These are phyloP conservation scores for Aspergillus fumigatus DNA, from an alignment of 2,329 filamentous ascomycete genomes.

Conservation along the genomic window DNA sequence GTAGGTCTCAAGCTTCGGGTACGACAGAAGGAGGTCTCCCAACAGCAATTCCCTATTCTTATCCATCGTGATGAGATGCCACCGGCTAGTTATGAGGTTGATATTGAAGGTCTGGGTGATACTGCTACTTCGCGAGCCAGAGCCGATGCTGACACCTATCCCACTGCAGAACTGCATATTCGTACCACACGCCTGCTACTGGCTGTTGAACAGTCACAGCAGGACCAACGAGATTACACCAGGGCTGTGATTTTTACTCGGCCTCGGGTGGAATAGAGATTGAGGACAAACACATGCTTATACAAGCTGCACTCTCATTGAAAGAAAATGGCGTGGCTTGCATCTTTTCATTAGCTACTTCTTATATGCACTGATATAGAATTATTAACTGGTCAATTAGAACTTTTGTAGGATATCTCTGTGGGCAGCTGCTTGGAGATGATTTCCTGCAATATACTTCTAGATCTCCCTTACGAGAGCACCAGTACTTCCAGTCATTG, in stretches of 20 bases:
- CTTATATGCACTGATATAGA: no score
- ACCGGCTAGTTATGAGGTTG: constrained; percentile 65
- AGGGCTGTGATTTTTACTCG: constrained; percentile 53
- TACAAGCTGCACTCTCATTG: no score
- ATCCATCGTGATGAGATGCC: constrained; percentile 57
- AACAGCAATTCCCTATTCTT: constrained; percentile 50
- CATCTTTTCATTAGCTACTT: no score
- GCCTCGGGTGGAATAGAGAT: background rate
- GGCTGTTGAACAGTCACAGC: constrained; percentile 60
- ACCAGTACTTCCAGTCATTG: no score
- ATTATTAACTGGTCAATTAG: no score
- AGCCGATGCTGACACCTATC: background rate
- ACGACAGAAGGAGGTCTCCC: constrained; percentile 44
- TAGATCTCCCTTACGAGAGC: no score
- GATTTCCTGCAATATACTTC: no score
- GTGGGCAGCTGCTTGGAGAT: no score
- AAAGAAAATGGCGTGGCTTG: no score
- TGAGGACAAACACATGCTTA: no score
- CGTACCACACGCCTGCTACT: constrained; percentile 60
- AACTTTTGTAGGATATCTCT: no score
- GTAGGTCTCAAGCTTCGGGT: constrained; percentile 68
- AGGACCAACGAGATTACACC: constrained; percentile 55
- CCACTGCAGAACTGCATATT: constrained; percentile 58
- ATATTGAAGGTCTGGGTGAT: constrained; percentile 61
- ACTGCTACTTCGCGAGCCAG: background rate